Base-by-base conservation (phyloP, 352 stramenopile genomes). In the Pythium utonaiense region DNA sequence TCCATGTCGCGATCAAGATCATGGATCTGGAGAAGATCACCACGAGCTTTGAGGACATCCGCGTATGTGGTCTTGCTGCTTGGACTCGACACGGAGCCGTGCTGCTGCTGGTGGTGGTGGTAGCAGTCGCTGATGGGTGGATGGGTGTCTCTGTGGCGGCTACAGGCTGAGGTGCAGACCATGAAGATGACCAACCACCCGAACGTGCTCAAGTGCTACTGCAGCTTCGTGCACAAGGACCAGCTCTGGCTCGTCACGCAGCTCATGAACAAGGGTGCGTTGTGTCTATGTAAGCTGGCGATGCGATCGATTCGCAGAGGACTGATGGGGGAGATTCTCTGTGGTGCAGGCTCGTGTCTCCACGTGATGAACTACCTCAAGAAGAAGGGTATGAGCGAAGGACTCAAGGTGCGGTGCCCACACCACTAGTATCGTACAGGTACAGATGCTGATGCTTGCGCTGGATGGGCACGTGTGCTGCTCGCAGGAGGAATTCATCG, bases 1-100 rank as follows among this genome's bases (percentile, higher is more conserved):
- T 76, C 51, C 77, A 94, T 62, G 87, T 98, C 61, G 96, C 97
- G 36, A 98, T 99, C 63, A 99, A 99, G 75, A 97, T 99, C 62
- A 98, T 99, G 82, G 97, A 99, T 76, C 80, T 99, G 30, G 97
- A 99, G 75, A 98, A 99, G 74, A 98, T 99, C 62, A 98, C 96
- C 48, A 97, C 95, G 21, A 98, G 83, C 74, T 96, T 96, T 71
- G 86, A 95, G 70, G 87, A 96, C 63, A 96, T 96, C 45, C 85
- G 87, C 14, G 86, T 91, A 64, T 42, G 76, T 74, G 6, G 16
- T 13, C 7, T 21, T 6, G 14, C 28, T 33, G 9, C 28, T 33
- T 33, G 5, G 9, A 9, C 28, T 33, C 5, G 28, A 33, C 9
- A n/a, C n/a, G n/a, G n/a, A 33, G 28, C 28, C 9, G 28, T 33